phyloP scores from a whole-genome alignment of 2,329 filamentous ascomycete species.

The Xylaria polymorpha region DNA sequence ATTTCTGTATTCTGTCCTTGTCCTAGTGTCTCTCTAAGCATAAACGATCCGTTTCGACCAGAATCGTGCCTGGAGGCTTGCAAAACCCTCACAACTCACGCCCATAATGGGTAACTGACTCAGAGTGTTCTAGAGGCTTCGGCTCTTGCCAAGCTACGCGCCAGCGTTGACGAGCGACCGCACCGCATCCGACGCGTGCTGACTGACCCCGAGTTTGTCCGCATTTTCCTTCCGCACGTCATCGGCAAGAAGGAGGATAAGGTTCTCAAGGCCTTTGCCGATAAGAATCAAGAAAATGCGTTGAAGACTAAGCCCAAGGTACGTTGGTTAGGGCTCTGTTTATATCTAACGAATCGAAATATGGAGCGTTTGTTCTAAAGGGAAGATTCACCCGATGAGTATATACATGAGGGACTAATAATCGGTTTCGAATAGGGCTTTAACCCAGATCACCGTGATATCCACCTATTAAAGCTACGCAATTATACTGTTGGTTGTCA shows the following conservation, averaged over 20 bases:
- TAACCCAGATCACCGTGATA: constrained; percentile 77
- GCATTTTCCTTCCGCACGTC: constrained; percentile 71
- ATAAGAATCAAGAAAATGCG: constrained; percentile 76
- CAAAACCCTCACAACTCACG: neutral
- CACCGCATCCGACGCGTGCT: constrained; percentile 76
- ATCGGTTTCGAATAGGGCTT: constrained; percentile 69
- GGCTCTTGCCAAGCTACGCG: constrained; percentile 74
- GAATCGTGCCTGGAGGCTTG: neutral
- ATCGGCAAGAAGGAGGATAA: constrained; percentile 58
- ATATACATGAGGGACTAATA: neutral
- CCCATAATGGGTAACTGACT: neutral
- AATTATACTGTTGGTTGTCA: constrained; percentile 80
- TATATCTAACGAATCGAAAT: constrained; percentile 19
- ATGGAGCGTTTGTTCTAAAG: neutral
- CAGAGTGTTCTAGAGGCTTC: constrained; percentile 56
- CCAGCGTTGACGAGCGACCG: constrained; percentile 79
- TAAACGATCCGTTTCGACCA: neutral
- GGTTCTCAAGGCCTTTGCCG: constrained; percentile 73
- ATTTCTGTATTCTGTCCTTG: neutral
- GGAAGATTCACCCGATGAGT: neutral
- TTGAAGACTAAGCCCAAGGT: constrained; percentile 90
- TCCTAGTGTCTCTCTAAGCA: neutral
- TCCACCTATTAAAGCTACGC: constrained; percentile 81
- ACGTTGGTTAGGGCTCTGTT: constrained; percentile 45
- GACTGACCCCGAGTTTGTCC: constrained; percentile 68